These are phyloP conservation scores for Populus pruinosa DNA, from an alignment of 345 rosid species.

Conservation along the genomic window DNA sequence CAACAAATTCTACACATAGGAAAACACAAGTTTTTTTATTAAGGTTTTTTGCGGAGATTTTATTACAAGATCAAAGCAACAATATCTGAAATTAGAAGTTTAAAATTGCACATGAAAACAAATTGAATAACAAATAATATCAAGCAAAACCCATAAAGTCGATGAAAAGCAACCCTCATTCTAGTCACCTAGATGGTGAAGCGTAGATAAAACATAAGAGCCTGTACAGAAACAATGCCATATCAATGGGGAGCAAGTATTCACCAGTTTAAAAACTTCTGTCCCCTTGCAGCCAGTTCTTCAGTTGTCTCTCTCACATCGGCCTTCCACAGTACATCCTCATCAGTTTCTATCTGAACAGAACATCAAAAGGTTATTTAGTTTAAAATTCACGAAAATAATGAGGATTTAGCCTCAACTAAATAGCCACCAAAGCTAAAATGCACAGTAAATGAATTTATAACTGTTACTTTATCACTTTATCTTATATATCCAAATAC, in stretches of 20 bases:
- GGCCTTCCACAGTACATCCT: slow-evolving; percentile 75
- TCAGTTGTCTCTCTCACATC: slow-evolving; percentile 75
- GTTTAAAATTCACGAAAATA: neutral
- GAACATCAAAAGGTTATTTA: slow-evolving; percentile 18
- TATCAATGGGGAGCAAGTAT: neutral
- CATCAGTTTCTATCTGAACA: slow-evolving; percentile 71
- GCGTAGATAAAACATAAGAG: neutral
- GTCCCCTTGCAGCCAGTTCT: slow-evolving; percentile 75
- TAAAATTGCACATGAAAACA: neutral
- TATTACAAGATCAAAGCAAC: neutral
- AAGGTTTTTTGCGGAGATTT: neutral
- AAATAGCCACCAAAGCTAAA: slow-evolving; percentile 4
- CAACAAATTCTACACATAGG: neutral
- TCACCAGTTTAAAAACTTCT: slow-evolving; percentile 78
- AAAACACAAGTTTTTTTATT: neutral
- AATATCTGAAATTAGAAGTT: neutral
- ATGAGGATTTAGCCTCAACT: slow-evolving; percentile 2
- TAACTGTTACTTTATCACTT: slow-evolving; percentile 22
- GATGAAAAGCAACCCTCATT: neutral
- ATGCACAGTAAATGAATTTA: slow-evolving; percentile 14
- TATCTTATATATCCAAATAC: slow-evolving; percentile 35
- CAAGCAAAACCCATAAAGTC: neutral
- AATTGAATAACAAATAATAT: neutral
- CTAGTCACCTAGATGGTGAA: neutral
- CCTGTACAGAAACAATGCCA: neutral